Evolutionary conservation across 257 asterid species (phyloP).

Genomic region (Solanum neorickii): DNA sequence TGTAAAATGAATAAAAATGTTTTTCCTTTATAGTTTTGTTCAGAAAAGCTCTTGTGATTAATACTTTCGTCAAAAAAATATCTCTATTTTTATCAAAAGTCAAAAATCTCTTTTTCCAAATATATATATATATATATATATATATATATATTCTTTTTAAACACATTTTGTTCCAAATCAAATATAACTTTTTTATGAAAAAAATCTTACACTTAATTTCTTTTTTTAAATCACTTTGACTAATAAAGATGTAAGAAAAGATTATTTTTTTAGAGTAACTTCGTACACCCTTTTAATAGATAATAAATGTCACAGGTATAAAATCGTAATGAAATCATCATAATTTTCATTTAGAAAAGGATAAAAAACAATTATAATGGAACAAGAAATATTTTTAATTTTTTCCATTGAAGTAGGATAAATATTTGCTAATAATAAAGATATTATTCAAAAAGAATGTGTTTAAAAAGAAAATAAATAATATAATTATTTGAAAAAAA

Average conservation of each 20-base stretch:
- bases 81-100: neutral
- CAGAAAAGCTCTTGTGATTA: neutral
- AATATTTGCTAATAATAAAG: neutral
- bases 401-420: neutral
- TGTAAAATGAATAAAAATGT: too few relatives aligned
- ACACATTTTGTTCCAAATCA: neutral
- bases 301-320: too few relatives aligned
- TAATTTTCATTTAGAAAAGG: neutral
- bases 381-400: neutral
- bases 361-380: too few relatives aligned
- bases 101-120: neutral
- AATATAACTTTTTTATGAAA: neutral
- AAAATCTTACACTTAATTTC: neutral
- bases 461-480: too few relatives aligned
- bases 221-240: neutral
- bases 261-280: neutral
- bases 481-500: too few relatives aligned
- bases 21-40: neutral
- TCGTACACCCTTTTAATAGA: neutral
- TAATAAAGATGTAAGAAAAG: neutral
- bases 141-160: too few relatives aligned
- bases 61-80: neutral
- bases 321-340: neutral
- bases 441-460: neutral
- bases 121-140: too few relatives aligned